Base-by-base conservation (phyloP, 2,329 filamentous ascomycete species). In the Fusarium tjaetaba region DNA sequence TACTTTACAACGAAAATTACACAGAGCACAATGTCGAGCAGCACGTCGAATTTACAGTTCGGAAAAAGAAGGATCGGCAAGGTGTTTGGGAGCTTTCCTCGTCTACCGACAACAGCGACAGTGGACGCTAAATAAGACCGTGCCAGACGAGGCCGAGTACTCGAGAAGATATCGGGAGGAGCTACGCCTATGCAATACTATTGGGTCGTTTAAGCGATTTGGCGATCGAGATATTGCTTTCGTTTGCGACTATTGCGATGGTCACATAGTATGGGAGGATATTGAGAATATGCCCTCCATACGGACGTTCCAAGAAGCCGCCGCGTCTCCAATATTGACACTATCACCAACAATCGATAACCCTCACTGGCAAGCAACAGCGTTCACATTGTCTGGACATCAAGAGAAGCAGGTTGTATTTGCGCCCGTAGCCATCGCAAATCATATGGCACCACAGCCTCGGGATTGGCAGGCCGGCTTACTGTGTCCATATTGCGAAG, bases 171-270 rank as follows among this genome's bases (percentile, higher is more conserved):
- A 84, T 53, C 79, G 86, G 22, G 86, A 88, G 65, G 88, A 88
- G 78, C 81, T 89, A 10, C 81, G 82, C 36, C 80, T 83, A 30
- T 90, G 88, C 80, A 88, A 88, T 73, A 77, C 79, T 8, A 83
- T 88, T 5, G 89, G 89, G n/a, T 82, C 83, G 34, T 90, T 90
- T 68, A 86, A 89, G 79, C 84, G 88, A 20, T 86, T 90, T 59
- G 87, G 85, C 46, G 86, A 89, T 38, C 78, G 80, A 43, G 88
- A 90, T 68, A 84, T 89, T 53, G 88, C 86, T 13, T 90, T 90
- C 74, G 83, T 89, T 13, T 91, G 89, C 81, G 88, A 91, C 80
- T 90, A 87, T 76, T 90, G 89, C 80, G 88, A 90, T 76, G 89
- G 89, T 4, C 88, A 88, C 76, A 81, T 90, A 30, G 80, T 90